These are phyloP conservation scores for Crithidia mellificae DNA, from an alignment of 208 protist species.

Conservation along the genomic window DNA sequence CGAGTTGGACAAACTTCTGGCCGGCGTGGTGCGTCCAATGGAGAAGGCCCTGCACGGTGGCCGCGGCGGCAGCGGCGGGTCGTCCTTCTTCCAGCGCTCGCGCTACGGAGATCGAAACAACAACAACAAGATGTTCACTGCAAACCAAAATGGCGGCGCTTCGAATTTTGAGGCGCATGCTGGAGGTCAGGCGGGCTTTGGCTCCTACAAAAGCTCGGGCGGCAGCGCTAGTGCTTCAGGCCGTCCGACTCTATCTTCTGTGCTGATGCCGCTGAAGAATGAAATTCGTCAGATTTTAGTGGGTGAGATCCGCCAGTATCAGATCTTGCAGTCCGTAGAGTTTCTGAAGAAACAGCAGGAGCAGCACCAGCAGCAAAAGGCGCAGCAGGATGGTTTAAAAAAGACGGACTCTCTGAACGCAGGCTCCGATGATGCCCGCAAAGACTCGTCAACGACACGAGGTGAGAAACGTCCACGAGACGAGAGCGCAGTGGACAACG, in stretches of 20 bases:
- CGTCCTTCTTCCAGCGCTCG: conserved; percentile 4
- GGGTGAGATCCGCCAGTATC: conserved; percentile 46
- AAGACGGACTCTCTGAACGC: not conserved
- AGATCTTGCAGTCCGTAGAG: conserved; percentile 32
- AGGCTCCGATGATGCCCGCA: not conserved
- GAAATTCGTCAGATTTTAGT: conserved; percentile 52
- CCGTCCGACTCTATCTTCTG: conserved; percentile 14
- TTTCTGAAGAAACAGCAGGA: conserved; percentile 11
- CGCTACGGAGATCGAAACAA: conserved; percentile 3
- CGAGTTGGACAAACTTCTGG: conserved; percentile 44
- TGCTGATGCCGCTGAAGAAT: conserved; percentile 43
- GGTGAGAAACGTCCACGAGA: conserved; percentile 4
- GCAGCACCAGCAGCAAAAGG: too few species aligned
- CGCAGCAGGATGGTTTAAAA: too few species aligned
- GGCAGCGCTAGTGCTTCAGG: not conserved
- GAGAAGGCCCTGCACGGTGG: conserved; percentile 16
- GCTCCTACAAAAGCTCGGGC: too few species aligned
- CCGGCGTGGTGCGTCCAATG: conserved; percentile 25
- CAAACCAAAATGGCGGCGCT: too few species aligned
- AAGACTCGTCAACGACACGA: not conserved
- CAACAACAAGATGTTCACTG: too few species aligned
- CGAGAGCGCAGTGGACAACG: not conserved
- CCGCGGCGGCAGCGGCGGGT: not conserved
- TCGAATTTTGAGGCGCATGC: too few species aligned
- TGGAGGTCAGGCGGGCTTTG: too few species aligned